Percentiles rank a stretch among this genome's conserved stretches.
Conservation (phyloP, 768 basidiomycete genomes). For the Suillus occidentalis region DNA sequence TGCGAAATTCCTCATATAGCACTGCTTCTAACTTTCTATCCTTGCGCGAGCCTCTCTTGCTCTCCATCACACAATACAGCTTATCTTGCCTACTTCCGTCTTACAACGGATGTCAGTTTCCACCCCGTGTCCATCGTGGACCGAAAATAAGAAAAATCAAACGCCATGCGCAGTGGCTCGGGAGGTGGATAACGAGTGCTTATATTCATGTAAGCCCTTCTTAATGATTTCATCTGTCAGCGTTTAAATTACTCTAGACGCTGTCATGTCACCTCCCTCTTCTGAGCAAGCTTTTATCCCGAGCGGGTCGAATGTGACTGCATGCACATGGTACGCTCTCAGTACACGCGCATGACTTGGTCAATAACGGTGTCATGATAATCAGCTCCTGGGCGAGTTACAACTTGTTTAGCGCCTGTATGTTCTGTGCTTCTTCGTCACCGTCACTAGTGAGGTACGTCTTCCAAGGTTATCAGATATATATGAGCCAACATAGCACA, state of each 20-base stretch:
- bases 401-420: conserved; percentile 30
- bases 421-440: conserved; percentile 18
- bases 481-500: conserved; percentile 11
- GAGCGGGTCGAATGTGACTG: conserved; percentile 13
- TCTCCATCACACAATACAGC: not conserved
- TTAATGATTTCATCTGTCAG: not conserved
- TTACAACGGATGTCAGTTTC: not conserved
- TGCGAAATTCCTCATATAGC: not conserved
- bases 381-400: conserved; percentile 31
- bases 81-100: not conserved
- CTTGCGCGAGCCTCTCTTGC: not conserved
- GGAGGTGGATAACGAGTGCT: conserved; percentile 22
- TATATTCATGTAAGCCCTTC: conserved; percentile 15
- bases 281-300: conserved; percentile 19
- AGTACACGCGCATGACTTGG: not conserved
- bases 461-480: not conserved
- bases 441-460: conserved; percentile 17
- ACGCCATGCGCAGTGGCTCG: conserved; percentile 19
- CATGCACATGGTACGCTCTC: conserved; percentile 25
- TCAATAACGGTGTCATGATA: not conserved
- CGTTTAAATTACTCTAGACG: not conserved
- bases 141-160: conserved; percentile 15
- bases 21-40: not conserved
- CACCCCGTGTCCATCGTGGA: conserved; percentile 10
- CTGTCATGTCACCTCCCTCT: not conserved